These are phyloP conservation scores for Acer yangbiense DNA, from an alignment of 345 rosid species.

Conservation along the genomic window DNA sequence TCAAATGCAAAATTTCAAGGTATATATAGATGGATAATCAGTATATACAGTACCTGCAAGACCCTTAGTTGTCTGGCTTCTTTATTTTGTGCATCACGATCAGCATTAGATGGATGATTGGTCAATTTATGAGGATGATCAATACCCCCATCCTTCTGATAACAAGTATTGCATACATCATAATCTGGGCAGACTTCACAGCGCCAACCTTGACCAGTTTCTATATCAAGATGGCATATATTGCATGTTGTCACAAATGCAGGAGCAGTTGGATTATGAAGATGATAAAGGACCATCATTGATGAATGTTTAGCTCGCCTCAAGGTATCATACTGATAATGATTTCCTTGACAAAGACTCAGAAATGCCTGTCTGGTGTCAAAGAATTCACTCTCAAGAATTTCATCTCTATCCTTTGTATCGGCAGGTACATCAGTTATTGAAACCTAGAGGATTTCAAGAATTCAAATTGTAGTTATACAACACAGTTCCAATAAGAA, in stretches of 20 bases:
- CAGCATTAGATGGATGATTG: conserved; percentile 83
- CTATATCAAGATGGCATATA: conserved; percentile 82
- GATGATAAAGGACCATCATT: conserved; percentile 99
- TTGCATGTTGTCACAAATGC: conserved; percentile 96
- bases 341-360: conserved; percentile 99
- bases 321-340: conserved; percentile 96
- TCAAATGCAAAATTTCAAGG: neutral
- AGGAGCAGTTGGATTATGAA: conserved; percentile 98
- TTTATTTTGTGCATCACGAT: conserved; percentile 94
- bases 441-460: conserved; percentile 54
- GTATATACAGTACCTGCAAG: conserved; percentile 55
- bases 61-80: conserved; percentile 95
- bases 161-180: conserved; percentile 90
- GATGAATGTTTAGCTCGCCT: conserved; percentile 99
- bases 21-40: neutral
- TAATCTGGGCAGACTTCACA: conserved; percentile 97
- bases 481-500: conserved; percentile 17
- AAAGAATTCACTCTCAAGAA: conserved; percentile 95
- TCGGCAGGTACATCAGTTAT: conserved; percentile 71
- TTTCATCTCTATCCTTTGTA: conserved; percentile 92
- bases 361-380: conserved; percentile 97
- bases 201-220: conserved; percentile 99
- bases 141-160: conserved; percentile 72
- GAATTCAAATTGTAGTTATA: conserved; percentile 24
- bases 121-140: conserved; percentile 98